Evolutionary conservation across 2,329 filamentous ascomycete species (phyloP).

Genomic region (Ceratocystis variospora): DNA sequence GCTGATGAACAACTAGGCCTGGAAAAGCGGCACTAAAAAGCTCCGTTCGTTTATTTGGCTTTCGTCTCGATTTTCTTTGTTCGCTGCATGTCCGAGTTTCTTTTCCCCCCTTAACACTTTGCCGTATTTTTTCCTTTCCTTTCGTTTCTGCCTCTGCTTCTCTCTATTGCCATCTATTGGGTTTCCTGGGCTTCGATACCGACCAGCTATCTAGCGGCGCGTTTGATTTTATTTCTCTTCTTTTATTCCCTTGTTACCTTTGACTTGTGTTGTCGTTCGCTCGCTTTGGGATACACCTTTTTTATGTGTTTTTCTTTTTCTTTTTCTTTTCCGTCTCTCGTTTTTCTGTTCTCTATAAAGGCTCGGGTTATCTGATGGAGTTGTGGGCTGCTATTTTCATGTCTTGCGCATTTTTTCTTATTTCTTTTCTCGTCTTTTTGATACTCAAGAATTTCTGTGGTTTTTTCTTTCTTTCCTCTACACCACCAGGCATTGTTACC

Average conservation of each 20-base stretch:
- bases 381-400: background rate
- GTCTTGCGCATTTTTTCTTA: background rate
- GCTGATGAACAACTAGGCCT: conserved; percentile 38
- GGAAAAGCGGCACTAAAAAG: conserved; percentile 8
- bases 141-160: background rate
- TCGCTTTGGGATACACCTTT: conserved; percentile 8
- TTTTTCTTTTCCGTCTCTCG: background rate
- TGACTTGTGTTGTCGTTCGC: background rate
- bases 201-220: conserved; percentile 3
- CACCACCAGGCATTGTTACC: background rate
- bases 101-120: background rate
- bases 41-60: background rate
- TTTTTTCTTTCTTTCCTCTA: background rate
- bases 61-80: background rate
- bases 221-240: conserved; percentile 9
- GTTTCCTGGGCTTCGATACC: background rate
- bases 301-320: background rate
- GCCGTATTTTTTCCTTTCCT: conserved; percentile 2
- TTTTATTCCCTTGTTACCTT: conserved; percentile 5
- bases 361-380: conserved; percentile 7
- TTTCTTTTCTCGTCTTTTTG: background rate
- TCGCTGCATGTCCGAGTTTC: background rate
- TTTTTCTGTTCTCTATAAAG: conserved; percentile 6
- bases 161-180: conserved; percentile 1
- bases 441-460: background rate